phyloP scores from a whole-genome alignment of 345 rosid genomes.

The Eucalyptus melliodora region DNA sequence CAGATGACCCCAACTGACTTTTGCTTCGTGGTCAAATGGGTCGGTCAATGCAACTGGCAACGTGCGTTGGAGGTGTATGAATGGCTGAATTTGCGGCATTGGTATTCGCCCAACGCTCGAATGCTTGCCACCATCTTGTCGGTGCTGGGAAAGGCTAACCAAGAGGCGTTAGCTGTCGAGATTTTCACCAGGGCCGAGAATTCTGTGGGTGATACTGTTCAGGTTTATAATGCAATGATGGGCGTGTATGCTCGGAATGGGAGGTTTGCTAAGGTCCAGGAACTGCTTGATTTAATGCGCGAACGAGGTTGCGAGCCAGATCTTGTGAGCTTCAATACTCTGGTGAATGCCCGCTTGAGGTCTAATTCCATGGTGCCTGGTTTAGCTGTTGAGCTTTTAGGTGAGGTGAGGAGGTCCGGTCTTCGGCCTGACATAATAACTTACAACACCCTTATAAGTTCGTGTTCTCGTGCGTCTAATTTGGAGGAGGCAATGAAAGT shows the following conservation, averaged over 20 bases:
- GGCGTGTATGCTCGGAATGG: slow-evolving; percentile 80
- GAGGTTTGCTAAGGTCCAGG: slow-evolving; percentile 46
- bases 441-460: slow-evolving; percentile 83
- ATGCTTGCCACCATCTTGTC: slow-evolving; percentile 82
- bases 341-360: slow-evolving; percentile 81
- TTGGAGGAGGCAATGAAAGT: slow-evolving; percentile 68
- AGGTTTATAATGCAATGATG: slow-evolving; percentile 96
- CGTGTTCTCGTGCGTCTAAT: slow-evolving; percentile 72
- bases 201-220: slow-evolving; percentile 54
- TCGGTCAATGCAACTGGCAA: slow-evolving; percentile 84
- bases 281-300: slow-evolving; percentile 70
- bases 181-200: slow-evolving; percentile 56
- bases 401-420: slow-evolving; percentile 67
- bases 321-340: slow-evolving; percentile 89
- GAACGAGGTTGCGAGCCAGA: slow-evolving; percentile 78
- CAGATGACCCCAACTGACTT: slow-evolving; percentile 95
- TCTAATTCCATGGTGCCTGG: slow-evolving; percentile 40
- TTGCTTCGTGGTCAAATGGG: slow-evolving; percentile 76
- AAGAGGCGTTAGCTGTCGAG: slow-evolving; percentile 65
- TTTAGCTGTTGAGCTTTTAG: slow-evolving; percentile 48
- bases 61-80: slow-evolving; percentile 86
- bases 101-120: slow-evolving; percentile 79
- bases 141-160: slow-evolving; percentile 77
- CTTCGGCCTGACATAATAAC: slow-evolving; percentile 88
- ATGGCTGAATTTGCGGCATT: slow-evolving; percentile 80